A percentile compares a stretch with the other conserved stretches of the same genome.
These are phyloP conservation scores for Amphibolis antarctica DNA, from an alignment of 106 monocot genomes.

Conservation along the genomic window DNA sequence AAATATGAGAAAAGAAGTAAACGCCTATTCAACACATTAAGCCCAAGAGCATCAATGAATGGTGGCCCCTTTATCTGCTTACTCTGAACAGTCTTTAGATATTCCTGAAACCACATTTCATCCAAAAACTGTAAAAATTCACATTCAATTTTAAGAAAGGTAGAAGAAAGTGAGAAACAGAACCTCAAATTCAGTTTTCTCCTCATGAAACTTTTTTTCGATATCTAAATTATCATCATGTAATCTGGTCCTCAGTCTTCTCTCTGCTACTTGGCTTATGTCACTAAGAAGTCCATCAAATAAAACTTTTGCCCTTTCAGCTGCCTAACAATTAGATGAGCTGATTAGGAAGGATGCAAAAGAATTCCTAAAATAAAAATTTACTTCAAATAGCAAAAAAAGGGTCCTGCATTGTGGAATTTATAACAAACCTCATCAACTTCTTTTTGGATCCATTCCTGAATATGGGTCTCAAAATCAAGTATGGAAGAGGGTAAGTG, in stretches of 20 bases:
- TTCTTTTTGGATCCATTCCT: conserved; percentile 75
- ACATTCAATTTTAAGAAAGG: background rate
- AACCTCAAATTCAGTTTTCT: conserved; percentile 72
- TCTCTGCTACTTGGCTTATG: conserved; percentile 33
- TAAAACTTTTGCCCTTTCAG: conserved; percentile 24
- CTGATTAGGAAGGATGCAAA: background rate
- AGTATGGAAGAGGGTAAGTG: conserved; percentile 69
- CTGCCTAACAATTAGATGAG: conserved; percentile 35
- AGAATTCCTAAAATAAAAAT: background rate
- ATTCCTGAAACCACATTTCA: conserved; percentile 36
- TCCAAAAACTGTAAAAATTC: background rate
- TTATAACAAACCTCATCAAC: conserved; percentile 41
- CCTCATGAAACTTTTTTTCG: conserved; percentile 41
- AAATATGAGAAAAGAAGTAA: conserved; percentile 55
- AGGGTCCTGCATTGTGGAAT: background rate
- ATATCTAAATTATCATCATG: conserved; percentile 30
- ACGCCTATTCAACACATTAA: conserved; percentile 53
- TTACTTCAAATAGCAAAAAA: background rate
- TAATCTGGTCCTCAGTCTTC: conserved; percentile 17
- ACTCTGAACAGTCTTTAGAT: conserved; percentile 31
- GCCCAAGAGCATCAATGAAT: conserved; percentile 70
- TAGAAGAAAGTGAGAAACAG: background rate
- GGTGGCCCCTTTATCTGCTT: conserved; percentile 26
- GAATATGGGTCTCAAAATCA: conserved; percentile 56
- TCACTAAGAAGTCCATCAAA: conserved; percentile 44